Evolutionary conservation across 345 rosid species (phyloP), one percentile per base, ranked within the genome.

Genomic region (Gossypioides kirkii): DNA sequence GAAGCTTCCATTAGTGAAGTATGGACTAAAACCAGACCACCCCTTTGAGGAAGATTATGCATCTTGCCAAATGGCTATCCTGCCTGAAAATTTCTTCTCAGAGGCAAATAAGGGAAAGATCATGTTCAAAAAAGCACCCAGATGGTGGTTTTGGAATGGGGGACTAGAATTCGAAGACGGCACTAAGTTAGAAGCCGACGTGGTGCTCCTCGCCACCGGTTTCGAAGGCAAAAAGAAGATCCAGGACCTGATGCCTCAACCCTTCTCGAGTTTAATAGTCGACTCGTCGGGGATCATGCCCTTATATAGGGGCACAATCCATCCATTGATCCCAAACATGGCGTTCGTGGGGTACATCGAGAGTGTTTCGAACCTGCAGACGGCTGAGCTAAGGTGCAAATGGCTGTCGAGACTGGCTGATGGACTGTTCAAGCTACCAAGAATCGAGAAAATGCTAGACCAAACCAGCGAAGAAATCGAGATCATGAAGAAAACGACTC

Each of bases 301-400:
- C 26, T 63, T 88, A 16, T 88, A 88, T 80, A 84, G 89, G 76
- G 89, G 87, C 2, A 86, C 87, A 2, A 79, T 86, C 50, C 86
- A 88, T 69, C 92, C 92, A 0, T 26, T 86, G 84, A 84, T 88
- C 1, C 92, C 92, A 0, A 86, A 84, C 81, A 80, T 86, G 89
- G 92, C 84, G 16, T 84, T 88, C 53, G 83, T 86, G 74, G 92
- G 92, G 38, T 88, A 86, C 64, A 72, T 86, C 0, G 89, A 88
- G 75, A 88, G 87, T 53, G 82, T 84, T 0, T 86, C 88, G 0
- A 86, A 86, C 73, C 77, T 88, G 12, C 87, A 83, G 43, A 76
- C 88, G 1, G 78, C 90, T 2, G 92, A 88, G 82, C 10, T 88
- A 28, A 60, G 90, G 60, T 73, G 87, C 78, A 79, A 61, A 50